Base-by-base conservation (phyloP, 495 filamentous ascomycete species). In the Mytilinidion resinicola region DNA sequence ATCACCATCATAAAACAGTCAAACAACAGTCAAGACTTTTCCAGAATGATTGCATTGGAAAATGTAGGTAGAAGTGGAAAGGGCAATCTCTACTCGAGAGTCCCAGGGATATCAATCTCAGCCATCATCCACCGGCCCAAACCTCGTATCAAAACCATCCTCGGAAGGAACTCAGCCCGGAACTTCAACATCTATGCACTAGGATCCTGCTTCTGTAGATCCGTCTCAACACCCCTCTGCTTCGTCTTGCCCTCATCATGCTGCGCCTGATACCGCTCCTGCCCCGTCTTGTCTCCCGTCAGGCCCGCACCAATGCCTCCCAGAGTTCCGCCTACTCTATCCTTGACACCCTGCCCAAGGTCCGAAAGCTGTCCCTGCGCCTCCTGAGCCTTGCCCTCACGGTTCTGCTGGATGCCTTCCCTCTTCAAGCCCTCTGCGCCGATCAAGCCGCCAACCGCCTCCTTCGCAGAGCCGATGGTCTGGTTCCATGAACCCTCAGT, bases 181-280 rank as follows among this genome's bases (percentile, higher is more conserved):
- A 30, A 6, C 25, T 6, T 30, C 25, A 30, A 6, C 25, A 49
- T 10, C 46, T 30, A 49, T 2, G 6, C 15, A 9, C 14, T n/a
- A 70, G 25, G 19, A 30, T 38, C 70, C 75, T 86, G 79, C 81
- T 89, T 91, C 64, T 83, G 71, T 55, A 96, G 82, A 69, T 96
- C 91, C 21, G 75, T 73, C 81, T 96, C 91, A 10, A 85, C 91
- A 53, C 91, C 86, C 11, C 91, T 78, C 78, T 95, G 86, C 68
- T 80, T 76, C 21, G 87, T 90, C 82, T 96, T 96, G 36, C 91
- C 92, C 63, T 80, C 72, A 68, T 95, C 91, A 64, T 95, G 92
- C 69, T 85, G 77, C 46, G 80, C 67, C 71, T 84, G 76, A 49
- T 79, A 82, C 62, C 81, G 75, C 66, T 70, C 57, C 76, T 95